phyloP scores from a whole-genome alignment of 306 rosid genomes.

The Cucumis cinereus region DNA sequence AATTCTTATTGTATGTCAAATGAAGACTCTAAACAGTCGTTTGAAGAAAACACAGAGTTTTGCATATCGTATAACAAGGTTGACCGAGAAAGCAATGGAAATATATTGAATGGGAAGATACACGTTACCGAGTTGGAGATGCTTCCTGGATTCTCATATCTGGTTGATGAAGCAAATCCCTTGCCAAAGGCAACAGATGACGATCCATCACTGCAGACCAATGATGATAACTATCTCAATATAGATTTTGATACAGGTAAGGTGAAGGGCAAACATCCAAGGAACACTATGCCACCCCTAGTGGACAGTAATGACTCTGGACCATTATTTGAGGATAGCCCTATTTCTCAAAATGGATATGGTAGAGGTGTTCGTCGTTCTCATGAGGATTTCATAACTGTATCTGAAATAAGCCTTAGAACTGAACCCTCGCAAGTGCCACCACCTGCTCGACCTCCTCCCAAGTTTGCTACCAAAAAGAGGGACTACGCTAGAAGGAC shows the following conservation, averaged over 20 bases:
- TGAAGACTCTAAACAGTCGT: conserved; percentile 34
- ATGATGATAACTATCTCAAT: conserved; percentile 42
- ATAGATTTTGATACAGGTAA: conserved; percentile 29
- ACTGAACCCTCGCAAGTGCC: conserved; percentile 69
- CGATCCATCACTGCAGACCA: conserved; percentile 31
- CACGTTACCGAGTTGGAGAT: conserved; percentile 26
- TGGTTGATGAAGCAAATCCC: conserved; percentile 35
- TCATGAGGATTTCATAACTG: conserved; percentile 36
- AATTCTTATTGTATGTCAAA: conserved; percentile 31
- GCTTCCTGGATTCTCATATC: conserved; percentile 36
- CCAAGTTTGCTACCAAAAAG: conserved; percentile 34
- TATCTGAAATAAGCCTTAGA: conserved; percentile 71
- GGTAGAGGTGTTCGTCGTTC: conserved; percentile 26
- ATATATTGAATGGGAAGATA: conserved; percentile 24
- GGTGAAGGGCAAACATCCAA: conserved; percentile 31
- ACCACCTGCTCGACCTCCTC: conserved; percentile 92
- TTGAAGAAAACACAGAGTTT: conserved; percentile 48
- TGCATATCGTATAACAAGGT: conserved; percentile 46
- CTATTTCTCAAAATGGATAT: conserved; percentile 23
- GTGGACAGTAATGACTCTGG: conserved; percentile 20
- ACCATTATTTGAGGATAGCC: conserved; percentile 25
- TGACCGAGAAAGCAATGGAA: conserved; percentile 19
- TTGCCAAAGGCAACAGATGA: conserved; percentile 19
- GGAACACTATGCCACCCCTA: conserved; percentile 23
- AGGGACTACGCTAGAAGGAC: conserved; percentile 23